Evolutionary conservation across 2,329 filamentous ascomycete genomes (phyloP).

Genomic region (Aspergillus novofumigatus): DNA sequence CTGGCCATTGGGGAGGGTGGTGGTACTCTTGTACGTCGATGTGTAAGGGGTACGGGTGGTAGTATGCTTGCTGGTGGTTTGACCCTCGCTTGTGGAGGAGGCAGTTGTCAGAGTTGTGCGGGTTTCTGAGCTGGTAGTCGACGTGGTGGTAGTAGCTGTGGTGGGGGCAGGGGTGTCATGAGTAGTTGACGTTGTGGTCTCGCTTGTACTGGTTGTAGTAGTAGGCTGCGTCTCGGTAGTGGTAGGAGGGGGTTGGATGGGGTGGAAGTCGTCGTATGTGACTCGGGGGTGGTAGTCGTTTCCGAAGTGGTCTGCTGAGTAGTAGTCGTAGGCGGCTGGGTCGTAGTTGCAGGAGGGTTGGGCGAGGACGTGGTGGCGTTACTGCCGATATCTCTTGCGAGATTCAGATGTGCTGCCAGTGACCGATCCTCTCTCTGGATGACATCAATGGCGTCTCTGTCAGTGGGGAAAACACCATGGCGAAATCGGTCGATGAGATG

Average conservation of each 20-base stretch:
- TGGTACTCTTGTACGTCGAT: slow-evolving; percentile 39
- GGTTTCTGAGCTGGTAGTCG: slow-evolving; percentile 7
- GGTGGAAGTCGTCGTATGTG: slow-evolving; percentile 9
- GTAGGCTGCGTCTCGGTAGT: slow-evolving; percentile 1
- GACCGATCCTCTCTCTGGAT: slow-evolving; percentile 59
- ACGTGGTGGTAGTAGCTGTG: slow-evolving; percentile 16
- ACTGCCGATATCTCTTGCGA: slow-evolving; percentile 55
- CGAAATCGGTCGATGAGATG: slow-evolving; percentile 63
- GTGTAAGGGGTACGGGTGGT: slow-evolving; percentile 29
- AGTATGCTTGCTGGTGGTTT: slow-evolving; percentile 16
- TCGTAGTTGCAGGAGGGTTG: slow-evolving; percentile 9
- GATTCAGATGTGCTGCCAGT: slow-evolving; percentile 58
- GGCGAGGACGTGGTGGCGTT: slow-evolving; percentile 12
- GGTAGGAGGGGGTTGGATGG: slow-evolving; percentile 1
- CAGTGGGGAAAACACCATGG: slow-evolving; percentile 64
- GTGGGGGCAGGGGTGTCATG: slow-evolving; percentile 9
- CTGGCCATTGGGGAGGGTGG: slow-evolving; percentile 40
- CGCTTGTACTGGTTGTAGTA: slow-evolving; percentile 17
- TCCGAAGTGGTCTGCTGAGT: slow-evolving; percentile 7
- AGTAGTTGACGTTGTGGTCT: slow-evolving; percentile 13
- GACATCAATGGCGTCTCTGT: slow-evolving; percentile 59
- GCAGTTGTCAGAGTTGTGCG: slow-evolving; percentile 16
- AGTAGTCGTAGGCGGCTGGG: slow-evolving; percentile 7
- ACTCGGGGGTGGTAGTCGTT: slow-evolving; percentile 2
- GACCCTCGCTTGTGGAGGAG: slow-evolving; percentile 6